phyloP scores from a whole-genome alignment of 768 basidiomycete species.

The Lactifluus subvellereus region DNA sequence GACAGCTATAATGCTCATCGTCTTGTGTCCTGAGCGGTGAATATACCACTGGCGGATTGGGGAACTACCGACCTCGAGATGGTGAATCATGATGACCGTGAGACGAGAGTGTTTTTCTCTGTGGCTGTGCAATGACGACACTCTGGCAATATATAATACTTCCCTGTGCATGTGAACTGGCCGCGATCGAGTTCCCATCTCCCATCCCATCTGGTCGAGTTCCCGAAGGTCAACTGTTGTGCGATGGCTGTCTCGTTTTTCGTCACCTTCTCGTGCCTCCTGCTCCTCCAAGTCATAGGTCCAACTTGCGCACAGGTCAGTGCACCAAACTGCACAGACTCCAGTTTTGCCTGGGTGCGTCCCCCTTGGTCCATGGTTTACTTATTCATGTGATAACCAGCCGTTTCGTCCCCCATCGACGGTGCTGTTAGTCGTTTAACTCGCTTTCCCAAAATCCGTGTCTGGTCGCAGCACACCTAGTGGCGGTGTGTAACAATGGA shows the following conservation, averaged over 20 bases:
- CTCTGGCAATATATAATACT: neutral
- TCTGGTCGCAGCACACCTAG: conserved; percentile 1
- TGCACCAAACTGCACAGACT: conserved; percentile 7
- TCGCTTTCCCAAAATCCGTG: conserved; percentile 18
- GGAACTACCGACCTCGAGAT: neutral
- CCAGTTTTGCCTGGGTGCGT: conserved; percentile 14
- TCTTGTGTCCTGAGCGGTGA: neutral
- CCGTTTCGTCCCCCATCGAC: neutral
- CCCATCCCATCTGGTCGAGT: neutral
- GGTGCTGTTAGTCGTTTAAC: conserved; percentile 6
- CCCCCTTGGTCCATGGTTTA: too few species aligned
- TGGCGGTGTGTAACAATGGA: conserved; percentile 7
- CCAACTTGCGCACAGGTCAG: neutral
- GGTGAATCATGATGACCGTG: neutral
- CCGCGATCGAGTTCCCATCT: too few species aligned
- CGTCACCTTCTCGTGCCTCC: neutral
- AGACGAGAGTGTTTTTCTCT: neutral
- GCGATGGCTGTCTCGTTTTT: neutral
- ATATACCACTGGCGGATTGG: neutral
- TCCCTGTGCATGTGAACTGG: neutral
- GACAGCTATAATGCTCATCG: neutral
- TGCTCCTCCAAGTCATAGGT: neutral
- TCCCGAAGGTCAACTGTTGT: neutral
- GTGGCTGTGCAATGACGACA: neutral
- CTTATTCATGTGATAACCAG: neutral